Conservation (phyloP, 768 basidiomycete species). For the Lepiota brunneoincarnata region DNA sequence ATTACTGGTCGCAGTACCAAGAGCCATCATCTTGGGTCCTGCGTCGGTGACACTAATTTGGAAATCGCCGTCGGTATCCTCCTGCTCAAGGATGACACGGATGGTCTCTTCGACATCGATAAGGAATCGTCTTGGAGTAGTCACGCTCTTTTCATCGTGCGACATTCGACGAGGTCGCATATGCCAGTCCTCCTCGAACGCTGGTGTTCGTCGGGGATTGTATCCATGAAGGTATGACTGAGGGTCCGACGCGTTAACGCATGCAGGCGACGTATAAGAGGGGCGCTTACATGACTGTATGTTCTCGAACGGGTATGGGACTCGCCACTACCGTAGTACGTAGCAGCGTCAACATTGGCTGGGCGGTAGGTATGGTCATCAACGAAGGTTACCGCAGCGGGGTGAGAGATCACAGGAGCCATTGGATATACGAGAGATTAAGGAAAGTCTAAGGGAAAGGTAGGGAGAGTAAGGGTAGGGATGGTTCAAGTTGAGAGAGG, state of each 20-base stretch:
- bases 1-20: constrained; percentile 96
- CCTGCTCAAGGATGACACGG: constrained; percentile 92
- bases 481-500: constrained; percentile 11
- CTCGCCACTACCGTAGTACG: constrained; percentile 83
- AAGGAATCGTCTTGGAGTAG: constrained; percentile 83
- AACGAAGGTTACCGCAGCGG: constrained; percentile 60
- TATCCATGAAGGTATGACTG: constrained; percentile 74
- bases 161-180: constrained; percentile 77
- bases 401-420: constrained; percentile 67
- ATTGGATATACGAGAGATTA: constrained; percentile 29
- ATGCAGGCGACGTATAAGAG: constrained; percentile 3
- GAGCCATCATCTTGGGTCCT: constrained; percentile 92
- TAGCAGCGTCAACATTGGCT: constrained; percentile 66
- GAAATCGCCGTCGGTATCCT: constrained; percentile 96
- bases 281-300: constrained; percentile 72
- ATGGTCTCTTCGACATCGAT: constrained; percentile 99
- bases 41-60: constrained; percentile 96
- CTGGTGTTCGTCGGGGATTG: constrained; percentile 65
- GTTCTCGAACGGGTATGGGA: constrained; percentile 81
- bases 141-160: constrained; percentile 85
- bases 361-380: constrained; percentile 52
- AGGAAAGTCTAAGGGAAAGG: not conserved
- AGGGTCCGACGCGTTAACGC: constrained; percentile 14
- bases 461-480: constrained; percentile 11
- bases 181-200: constrained; percentile 78